These are phyloP conservation scores for Chlorophyllum brunneum DNA, from an alignment of 768 basidiomycete genomes.

Conservation along the genomic window DNA sequence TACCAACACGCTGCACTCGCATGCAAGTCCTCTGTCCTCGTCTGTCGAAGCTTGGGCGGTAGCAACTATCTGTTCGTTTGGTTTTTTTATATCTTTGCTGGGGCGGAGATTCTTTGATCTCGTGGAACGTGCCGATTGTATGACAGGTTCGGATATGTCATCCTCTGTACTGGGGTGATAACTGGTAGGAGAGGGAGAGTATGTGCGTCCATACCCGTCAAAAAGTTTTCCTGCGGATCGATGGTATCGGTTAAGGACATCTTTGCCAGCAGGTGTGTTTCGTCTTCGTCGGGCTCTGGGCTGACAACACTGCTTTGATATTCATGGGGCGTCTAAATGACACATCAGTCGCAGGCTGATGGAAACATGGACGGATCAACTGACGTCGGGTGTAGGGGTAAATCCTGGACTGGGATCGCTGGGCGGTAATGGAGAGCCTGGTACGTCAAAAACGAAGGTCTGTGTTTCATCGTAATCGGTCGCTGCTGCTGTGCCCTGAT, in stretches of 20 bases:
- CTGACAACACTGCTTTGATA: neutral
- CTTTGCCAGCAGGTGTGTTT: slow-evolving; percentile 3
- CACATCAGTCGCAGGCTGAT: neutral
- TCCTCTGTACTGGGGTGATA: neutral
- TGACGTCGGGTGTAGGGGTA: neutral
- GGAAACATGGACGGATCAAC: neutral
- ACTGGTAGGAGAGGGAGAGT: neutral
- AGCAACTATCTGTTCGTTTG: neutral
- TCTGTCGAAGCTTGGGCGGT: neutral
- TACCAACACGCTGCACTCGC: slow-evolving; percentile 67
- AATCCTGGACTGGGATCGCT: neutral
- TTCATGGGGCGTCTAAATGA: neutral
- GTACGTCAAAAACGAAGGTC: slow-evolving; percentile 19
- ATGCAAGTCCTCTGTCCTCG: slow-evolving; percentile 45
- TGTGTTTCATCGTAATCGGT: slow-evolving; percentile 49
- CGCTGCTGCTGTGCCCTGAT: slow-evolving; percentile 8
- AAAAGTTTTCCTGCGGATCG: neutral
- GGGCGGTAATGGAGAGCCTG: neutral
- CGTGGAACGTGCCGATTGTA: neutral
- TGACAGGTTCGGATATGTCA: neutral
- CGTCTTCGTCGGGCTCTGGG: neutral
- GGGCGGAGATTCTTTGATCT: neutral
- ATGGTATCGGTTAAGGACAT: slow-evolving; percentile 5
- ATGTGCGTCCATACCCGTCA: neutral
- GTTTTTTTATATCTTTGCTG: neutral